A percentile compares a stretch with the other conserved stretches of the same genome.
phyloP scores from a whole-genome alignment of 1,284 basidiomycete species.

The Mrakiaceae sp. region DNA sequence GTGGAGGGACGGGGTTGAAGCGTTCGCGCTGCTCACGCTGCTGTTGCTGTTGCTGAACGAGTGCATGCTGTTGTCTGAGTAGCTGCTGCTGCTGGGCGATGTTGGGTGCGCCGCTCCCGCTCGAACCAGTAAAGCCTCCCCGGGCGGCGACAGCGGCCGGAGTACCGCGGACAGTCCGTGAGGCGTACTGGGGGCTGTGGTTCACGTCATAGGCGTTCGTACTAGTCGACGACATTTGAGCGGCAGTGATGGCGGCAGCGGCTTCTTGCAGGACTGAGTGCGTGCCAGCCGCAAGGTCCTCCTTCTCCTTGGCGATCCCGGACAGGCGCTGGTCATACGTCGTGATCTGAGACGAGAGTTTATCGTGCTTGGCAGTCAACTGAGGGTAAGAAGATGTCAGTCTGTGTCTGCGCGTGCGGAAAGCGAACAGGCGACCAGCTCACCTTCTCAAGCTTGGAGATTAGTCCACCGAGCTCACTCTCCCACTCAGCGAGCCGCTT shows the following conservation, averaged over 20 bases:
- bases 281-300: slow-evolving; percentile 9
- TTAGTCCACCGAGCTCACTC: slow-evolving; percentile 2
- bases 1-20: no score
- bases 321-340: slow-evolving; percentile 4
- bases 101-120: no score
- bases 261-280: slow-evolving; percentile 12
- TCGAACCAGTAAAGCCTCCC: no score
- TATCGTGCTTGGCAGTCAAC: slow-evolving; percentile 15
- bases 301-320: slow-evolving; percentile 10
- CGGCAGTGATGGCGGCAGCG: neutral
- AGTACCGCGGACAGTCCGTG: no score
- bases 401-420: neutral
- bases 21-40: no score
- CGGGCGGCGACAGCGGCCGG: no score
- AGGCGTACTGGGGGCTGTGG: no score
- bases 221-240: no score
- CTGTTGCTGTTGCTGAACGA: no score
- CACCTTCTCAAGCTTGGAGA: slow-evolving; percentile 14
- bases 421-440: neutral
- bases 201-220: no score
- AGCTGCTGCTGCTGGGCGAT: no score
- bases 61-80: no score
- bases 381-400: neutral
- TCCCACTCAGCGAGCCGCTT: slow-evolving; percentile 6
- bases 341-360: slow-evolving; percentile 1